Evolutionary conservation across 495 filamentous ascomycete genomes (phyloP).

Genomic region (Aspergillus baeticus): DNA sequence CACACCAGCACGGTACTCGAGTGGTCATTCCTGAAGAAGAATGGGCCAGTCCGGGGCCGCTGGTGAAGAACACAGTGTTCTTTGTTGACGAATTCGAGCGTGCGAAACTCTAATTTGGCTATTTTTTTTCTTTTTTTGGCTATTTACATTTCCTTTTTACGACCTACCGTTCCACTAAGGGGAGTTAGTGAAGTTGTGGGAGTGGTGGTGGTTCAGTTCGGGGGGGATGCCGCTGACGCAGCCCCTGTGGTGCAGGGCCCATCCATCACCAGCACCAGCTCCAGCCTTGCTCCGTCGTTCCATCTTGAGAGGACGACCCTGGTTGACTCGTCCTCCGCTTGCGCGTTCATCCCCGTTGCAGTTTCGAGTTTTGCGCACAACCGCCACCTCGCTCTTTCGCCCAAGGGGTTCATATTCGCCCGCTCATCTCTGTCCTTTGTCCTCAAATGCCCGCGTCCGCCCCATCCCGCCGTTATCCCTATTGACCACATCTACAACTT

Average conservation of each 20-base stretch:
- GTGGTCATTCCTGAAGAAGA: neutral
- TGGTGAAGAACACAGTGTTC: slow-evolving; percentile 17
- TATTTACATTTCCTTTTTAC: neutral
- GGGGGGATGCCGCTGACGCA: slow-evolving; percentile 45
- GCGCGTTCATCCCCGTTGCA: slow-evolving; percentile 18
- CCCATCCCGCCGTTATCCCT: slow-evolving; percentile 17
- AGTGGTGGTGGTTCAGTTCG: slow-evolving; percentile 3
- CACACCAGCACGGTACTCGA: too few relatives aligned
- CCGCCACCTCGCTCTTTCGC: slow-evolving; percentile 9
- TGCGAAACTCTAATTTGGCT: neutral
- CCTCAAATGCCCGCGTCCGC: slow-evolving; percentile 26
- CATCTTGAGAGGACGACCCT: slow-evolving; percentile 15
- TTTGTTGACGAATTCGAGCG: slow-evolving; percentile 1
- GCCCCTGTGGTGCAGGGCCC: slow-evolving; percentile 47
- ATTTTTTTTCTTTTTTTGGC: slow-evolving; percentile 4
- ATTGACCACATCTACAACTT: slow-evolving; percentile 13
- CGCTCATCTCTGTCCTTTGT: slow-evolving; percentile 1
- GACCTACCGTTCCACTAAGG: neutral
- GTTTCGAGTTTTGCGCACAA: slow-evolving; percentile 29
- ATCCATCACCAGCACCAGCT: slow-evolving; percentile 28
- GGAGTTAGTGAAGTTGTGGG: neutral
- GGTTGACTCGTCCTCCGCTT: slow-evolving; percentile 14
- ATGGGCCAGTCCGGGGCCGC: neutral
- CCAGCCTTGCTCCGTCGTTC: slow-evolving; percentile 17
- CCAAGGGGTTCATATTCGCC: slow-evolving; percentile 8